Percentiles rank a stretch among this genome's conserved stretches.
These are phyloP conservation scores for Tetracladium marchalianum DNA, from an alignment of 495 filamentous ascomycete genomes.

Conservation along the genomic window DNA sequence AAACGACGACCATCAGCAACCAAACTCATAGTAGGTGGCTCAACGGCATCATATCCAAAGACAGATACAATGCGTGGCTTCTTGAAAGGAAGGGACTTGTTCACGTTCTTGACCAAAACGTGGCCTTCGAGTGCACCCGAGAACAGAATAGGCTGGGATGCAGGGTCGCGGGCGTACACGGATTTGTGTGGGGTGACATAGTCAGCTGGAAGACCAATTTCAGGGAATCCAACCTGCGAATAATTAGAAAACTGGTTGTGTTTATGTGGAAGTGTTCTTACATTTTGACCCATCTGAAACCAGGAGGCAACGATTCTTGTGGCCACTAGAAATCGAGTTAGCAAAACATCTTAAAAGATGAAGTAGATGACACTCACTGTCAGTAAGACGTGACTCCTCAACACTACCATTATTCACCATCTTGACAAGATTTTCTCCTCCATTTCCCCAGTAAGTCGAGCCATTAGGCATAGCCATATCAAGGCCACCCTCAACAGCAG, in stretches of 20 bases:
- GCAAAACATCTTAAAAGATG: too few relatives aligned
- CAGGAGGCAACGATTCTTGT: conserved; percentile 44
- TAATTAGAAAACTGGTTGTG: conserved; percentile 62
- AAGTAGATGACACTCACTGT: too few relatives aligned
- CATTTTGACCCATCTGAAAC: conserved; percentile 38
- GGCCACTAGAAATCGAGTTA: conserved; percentile 5
- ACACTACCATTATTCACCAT: conserved; percentile 41
- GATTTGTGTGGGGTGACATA: conserved; percentile 41
- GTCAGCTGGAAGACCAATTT: conserved; percentile 36
- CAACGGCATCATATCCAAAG: conserved; percentile 38
- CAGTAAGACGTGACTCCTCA: conserved; percentile 20
- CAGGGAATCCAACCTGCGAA: conserved; percentile 39
- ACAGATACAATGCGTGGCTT: conserved; percentile 35
- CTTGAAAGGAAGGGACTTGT: conserved; percentile 44
- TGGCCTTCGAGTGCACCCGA: conserved; percentile 43
- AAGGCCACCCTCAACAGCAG: conserved; percentile 66
- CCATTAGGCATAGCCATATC: conserved; percentile 87
- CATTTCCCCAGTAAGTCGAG: conserved; percentile 51
- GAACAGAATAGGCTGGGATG: conserved; percentile 29
- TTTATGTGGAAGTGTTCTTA: conserved; percentile 34
- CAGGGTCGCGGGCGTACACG: conserved; percentile 37
- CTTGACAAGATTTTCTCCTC: conserved; percentile 26
- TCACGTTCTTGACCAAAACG: conserved; percentile 53
- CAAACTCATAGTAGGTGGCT: conserved; percentile 3
- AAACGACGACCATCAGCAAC: not conserved